phyloP scores from a whole-genome alignment of 2,329 filamentous ascomycete genomes.

The Colletotrichum sp. region DNA sequence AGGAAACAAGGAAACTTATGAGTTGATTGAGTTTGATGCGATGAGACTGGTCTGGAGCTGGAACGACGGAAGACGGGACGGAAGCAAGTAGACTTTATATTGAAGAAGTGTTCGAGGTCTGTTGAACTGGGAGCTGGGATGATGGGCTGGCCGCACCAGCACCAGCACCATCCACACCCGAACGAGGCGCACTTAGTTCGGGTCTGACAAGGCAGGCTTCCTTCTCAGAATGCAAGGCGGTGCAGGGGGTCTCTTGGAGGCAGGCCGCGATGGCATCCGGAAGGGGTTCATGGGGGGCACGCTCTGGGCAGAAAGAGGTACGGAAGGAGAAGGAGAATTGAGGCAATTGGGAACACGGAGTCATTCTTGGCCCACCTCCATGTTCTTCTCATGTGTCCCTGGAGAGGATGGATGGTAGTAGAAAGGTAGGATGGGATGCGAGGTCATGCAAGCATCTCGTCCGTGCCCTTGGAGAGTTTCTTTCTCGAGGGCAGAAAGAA shows the following conservation, averaged over 20 bases:
- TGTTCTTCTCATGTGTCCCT: neutral
- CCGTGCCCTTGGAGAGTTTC: neutral
- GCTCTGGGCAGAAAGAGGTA: neutral
- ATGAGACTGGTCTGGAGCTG: neutral
- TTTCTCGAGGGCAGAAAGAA: neutral
- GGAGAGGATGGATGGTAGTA: too few relatives aligned
- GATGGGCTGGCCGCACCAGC: neutral
- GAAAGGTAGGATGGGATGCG: neutral
- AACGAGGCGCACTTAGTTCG: constrained; percentile 15
- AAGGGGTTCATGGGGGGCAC: neutral
- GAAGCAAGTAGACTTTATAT: constrained; percentile 14
- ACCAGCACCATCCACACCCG: neutral
- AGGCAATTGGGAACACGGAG: neutral
- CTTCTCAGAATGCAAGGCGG: constrained; percentile 14
- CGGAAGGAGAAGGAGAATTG: neutral
- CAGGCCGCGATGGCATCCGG: neutral
- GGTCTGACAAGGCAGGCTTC: constrained; percentile 20
- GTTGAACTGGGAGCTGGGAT: neutral
- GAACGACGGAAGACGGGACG: neutral
- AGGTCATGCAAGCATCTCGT: neutral
- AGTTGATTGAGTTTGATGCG: neutral
- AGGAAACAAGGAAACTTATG: neutral
- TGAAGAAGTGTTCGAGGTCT: neutral
- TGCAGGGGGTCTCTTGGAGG: neutral
- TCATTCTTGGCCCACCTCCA: neutral